Evolutionary conservation across 176 grass and related monocot species (phyloP).

Genomic region (Oryza rufipogon): DNA sequence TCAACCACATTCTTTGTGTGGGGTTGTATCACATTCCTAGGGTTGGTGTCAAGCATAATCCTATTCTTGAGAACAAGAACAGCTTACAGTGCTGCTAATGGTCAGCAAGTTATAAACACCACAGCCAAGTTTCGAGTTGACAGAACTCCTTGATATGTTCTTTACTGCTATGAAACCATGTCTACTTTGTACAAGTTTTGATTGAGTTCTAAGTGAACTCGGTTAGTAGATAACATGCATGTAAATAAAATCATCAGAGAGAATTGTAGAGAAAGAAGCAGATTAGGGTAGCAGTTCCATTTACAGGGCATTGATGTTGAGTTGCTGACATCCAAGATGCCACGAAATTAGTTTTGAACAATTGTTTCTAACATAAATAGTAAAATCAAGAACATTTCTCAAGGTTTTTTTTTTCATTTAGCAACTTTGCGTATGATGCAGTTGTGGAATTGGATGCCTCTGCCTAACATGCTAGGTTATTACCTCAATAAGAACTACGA

Average conservation of each 20-base stretch:
- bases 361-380: slow-evolving; percentile 6
- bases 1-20: slow-evolving; percentile 68
- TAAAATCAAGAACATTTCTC: neutral
- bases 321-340: slow-evolving; percentile 6
- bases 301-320: slow-evolving; percentile 24
- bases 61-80: slow-evolving; percentile 70
- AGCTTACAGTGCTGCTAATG: slow-evolving; percentile 47
- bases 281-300: slow-evolving; percentile 4
- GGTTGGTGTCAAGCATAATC: slow-evolving; percentile 57
- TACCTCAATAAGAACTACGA: neutral
- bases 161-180: slow-evolving; percentile 11
- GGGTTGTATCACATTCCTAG: slow-evolving; percentile 70
- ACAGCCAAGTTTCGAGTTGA: slow-evolving; percentile 37
- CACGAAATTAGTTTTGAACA: neutral
- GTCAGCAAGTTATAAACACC: slow-evolving; percentile 34
- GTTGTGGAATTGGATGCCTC: neutral
- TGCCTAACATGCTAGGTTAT: neutral
- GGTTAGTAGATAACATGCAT: slow-evolving; percentile 9
- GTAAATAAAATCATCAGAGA: slow-evolving; percentile 4
- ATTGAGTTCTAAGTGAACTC: slow-evolving; percentile 1
- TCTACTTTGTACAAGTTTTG: slow-evolving; percentile 38
- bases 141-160: slow-evolving; percentile 7
- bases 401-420: neutral
- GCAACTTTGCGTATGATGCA: neutral
- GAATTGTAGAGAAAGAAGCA: neutral